Percentiles rank a stretch among this genome's conserved stretches.
Conservation (phyloP, 139 green algal species). For the Micractinium sp. region DNA sequence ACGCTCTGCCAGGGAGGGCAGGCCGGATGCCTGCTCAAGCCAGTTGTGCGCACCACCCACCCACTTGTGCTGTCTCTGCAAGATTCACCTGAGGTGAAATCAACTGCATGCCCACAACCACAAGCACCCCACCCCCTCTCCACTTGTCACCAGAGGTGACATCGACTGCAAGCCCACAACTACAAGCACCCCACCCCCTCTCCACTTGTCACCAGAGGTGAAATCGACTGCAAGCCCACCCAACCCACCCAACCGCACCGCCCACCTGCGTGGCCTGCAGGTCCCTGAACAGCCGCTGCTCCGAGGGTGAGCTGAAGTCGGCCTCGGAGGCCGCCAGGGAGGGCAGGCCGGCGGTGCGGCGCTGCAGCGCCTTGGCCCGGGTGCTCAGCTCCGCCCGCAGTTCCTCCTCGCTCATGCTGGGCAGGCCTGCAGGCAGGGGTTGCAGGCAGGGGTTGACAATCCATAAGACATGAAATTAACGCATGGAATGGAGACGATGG, state of each 20-base stretch:
- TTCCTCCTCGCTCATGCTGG: conserved; percentile 42
- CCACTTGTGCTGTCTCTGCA: too few species aligned
- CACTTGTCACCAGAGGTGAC: too few species aligned
- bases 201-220: not conserved
- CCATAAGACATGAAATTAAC: not conserved
- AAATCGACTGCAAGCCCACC: not conserved
- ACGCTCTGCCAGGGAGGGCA: too few species aligned
- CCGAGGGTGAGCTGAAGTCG: not conserved
- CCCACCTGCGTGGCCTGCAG: conserved; percentile 21
- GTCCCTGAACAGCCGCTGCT: conserved; percentile 27
- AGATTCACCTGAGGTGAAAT: too few species aligned
- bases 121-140: too few species aligned
- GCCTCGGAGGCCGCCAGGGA: not conserved
- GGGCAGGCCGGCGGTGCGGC: not conserved
- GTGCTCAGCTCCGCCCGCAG: conserved; percentile 32
- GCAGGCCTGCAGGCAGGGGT: not conserved
- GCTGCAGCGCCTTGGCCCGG: conserved; percentile 17
- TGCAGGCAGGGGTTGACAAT: too few species aligned
- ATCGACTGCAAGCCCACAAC: too few species aligned
- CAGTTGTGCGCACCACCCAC: too few species aligned
- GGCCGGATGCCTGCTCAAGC: too few species aligned
- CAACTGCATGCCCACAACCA: too few species aligned
- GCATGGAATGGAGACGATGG: not conserved
- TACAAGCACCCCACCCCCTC: too few species aligned
- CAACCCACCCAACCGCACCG: not conserved